Evolutionary conservation across 2,329 filamentous ascomycete genomes (phyloP), one percentile per base, ranked within the genome.

Genomic region (Cordyceps farinosa): DNA sequence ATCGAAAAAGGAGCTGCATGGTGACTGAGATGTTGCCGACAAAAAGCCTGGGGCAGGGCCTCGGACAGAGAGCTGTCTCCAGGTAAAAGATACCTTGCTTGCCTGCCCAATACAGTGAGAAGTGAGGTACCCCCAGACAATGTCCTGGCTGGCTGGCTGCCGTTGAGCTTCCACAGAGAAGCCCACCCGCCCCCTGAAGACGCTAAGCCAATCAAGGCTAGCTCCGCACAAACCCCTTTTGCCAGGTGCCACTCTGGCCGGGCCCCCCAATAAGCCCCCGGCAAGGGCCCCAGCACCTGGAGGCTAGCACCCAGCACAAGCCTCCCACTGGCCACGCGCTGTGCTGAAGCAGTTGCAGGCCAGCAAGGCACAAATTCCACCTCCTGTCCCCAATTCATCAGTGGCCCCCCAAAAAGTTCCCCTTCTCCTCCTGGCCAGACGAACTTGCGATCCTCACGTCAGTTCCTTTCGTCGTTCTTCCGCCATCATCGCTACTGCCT

Each of bases 401-500:
- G 63, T 66, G 42, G 42, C 34, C 54, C 64, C 65, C 66, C 67
- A 69, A 70, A 70, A 68, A 50, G 40, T 69, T 65, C 65, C 67
- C 67, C 69, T 68, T 70, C 66, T 66, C 53, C 47, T 58, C 56
- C 64, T 55, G 50, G 66, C 64, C 64, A 65, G 61, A 47, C 61
- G 48, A 60, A 59, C 63, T 50, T 50, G 59, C 44, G 59, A 62
- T 66, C 67, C 64, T 66, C 65, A 67, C 64, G 67, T 66, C 65
- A 67, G 67, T 66, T 67, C 63, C 60, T 59, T 64, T 68, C 69
- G 59, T 62, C 51, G 51, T 55, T 62, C 51, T 66, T 67, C 66
- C 69, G 66, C 69, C 73, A 72, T 75, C 75, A 75, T 76, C 74
- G 73, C 73, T 74, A 74, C 72, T 75, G 74, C 73, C 72, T 69